Evolutionary conservation across 2,329 filamentous ascomycete genomes (phyloP), one percentile per base, ranked within the genome.

Genomic region (Mycosphaerella arachidis): DNA sequence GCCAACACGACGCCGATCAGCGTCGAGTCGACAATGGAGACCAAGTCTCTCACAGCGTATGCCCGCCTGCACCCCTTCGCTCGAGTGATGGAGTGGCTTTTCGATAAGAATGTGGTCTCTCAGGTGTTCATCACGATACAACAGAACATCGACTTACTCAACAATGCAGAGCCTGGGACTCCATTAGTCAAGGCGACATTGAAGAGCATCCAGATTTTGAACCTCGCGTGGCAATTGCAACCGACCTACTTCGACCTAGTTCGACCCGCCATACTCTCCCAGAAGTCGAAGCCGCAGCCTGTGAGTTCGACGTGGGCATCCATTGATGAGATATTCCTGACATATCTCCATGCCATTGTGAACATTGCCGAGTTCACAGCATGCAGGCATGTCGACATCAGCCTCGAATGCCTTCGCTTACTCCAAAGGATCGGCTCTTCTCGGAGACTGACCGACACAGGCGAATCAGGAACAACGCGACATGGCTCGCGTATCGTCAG

Each of bases 51-150:
- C 4, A 85, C 86, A 53, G 83, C 84, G 6, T 99, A 99, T 72
- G 86, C 94, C 60, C 85, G 86, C 27, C 83, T 96, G 56, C 95
- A 99, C 76, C 93, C 95, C 0, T 99, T 97, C 70, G 87, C 90
- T 3, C 86, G 95, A 60, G 88, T 96, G 16, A 97, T 97, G 90
- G 94, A 99, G 72, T 97, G 94, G 92, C 85, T 99, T 76, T 96
- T 96, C 75, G 97, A 96, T 71, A 91, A 95, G 70, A 91, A 89
- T 65, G 90, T 97, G 24, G 85, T 96, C 68, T 84, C 84, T 65
- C 85, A 88, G 13, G 77, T 99, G 1, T 93, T 97, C 74, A 82
- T 85, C 58, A 85, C 89, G 10, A 85, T 94, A 31, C 89, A 93
- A 66, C 88, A 95, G 72, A 85, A 93, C 66, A 78, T 88, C 16